Base-by-base conservation (phyloP, 306 rosid species). In the Corylus americana region DNA sequence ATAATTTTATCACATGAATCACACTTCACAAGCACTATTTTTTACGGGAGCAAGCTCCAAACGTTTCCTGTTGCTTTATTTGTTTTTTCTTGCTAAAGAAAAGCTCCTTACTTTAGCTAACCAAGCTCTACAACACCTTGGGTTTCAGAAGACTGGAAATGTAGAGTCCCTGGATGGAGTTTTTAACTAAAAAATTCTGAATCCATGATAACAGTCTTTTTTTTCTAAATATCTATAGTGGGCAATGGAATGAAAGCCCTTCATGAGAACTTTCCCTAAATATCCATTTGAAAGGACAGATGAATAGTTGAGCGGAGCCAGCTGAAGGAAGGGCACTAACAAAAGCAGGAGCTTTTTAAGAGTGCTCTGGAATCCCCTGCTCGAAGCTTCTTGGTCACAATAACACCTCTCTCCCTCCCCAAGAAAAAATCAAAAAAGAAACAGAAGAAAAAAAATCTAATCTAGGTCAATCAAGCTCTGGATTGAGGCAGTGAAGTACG, bases 41-140 rank as follows among this genome's bases (percentile, higher is more conserved):
- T 27, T 5, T 13, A 12, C 3, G 1, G 69, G 44, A 62, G 45
- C 69, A 62, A 62, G 44, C 27, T 62, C 16, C 39, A 62, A 22
- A 20, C 66, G 25, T 31, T 39, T 59, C 11, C 42, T 4, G 1
- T 62, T 31, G 11, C 44, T 62, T 62, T 35, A 62, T 62, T 11
- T 12, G 69, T 35, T 29, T 62, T 29, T 62, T 62, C 69, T 27
- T 29, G 69, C 45, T 29, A 62, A 62, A 62, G 69, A 62, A 62
- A 29, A 27, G n/a, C 37, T 27, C 69, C 45, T 29, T 0, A 29
- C 39, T 62, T 61, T 61, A 11, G 16, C 39, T 4, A 16, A 54
- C 58, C 58, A 61, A 29, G 68, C 31, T 61, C 68, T 29, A 11
- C 42, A 27, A 27, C 68, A 61, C 42, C 68, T 61, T 61, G 37